Evolutionary conservation across 371 early-diverging fungal genomes (phyloP), one percentile per base, ranked within the genome.

Genomic region (Mucor lusitanicus): DNA sequence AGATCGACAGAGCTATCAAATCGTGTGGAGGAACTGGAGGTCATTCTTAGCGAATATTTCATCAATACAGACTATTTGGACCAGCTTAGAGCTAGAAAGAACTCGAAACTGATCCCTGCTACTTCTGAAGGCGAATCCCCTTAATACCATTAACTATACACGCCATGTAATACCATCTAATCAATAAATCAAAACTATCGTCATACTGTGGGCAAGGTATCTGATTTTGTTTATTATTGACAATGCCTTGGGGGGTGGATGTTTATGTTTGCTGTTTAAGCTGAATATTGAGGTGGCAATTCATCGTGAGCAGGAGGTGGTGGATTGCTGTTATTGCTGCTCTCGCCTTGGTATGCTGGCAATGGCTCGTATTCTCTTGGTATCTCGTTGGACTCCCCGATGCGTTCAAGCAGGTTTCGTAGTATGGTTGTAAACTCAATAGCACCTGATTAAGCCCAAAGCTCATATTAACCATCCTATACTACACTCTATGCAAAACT

Each of bases 371-470:
- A 74, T 60, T 77, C 76, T 48, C 64, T 62, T 27, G 81, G 81
- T 25, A 71, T 69, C 28, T 78, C 72, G 54, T 70, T 73, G 28
- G 63, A 63, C 71, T 81, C 79, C 37, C 68, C 76, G 17, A 86
- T 65, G 13, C 82, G 65, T 25, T 81, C 75, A 19, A 81, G 63
- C 46, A 84, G 57, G 27, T 62, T 71, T 39, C 77, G 81, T 40
- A 76, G 77, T 15, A 78, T 74, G 21, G 56, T 76, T 2, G 80
- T 78, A 44, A 86, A 86, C 59, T 86, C 83, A 70, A 84, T 83
- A 3, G 85, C 83, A 11, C 85, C 83, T 82, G 60, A 44, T 33
- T 0, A 6, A 54, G 25, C 27, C 21, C 32, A n/a, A 19, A 17
- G 19, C 40, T 28, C 21, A 21, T 33, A 21, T 40, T 54, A 3